A percentile compares a stretch with the other conserved stretches of the same genome.
Conservation (phyloP, 371 early-diverging fungal species). For the Neoconidiobolus thromboides region DNA sequence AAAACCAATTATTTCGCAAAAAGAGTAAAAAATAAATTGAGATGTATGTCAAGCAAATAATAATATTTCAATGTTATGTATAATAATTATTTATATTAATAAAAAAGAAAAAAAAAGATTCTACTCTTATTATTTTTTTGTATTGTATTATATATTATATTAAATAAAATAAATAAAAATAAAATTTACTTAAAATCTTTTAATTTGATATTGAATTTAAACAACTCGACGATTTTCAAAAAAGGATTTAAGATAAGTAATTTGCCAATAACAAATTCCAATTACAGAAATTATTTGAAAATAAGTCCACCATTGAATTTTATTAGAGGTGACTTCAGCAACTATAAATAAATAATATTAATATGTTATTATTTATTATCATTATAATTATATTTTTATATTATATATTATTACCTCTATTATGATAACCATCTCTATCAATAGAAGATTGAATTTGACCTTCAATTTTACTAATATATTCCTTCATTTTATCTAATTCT, state of each 20-base stretch:
- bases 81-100: too few relatives aligned
- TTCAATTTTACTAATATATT: background rate
- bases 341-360: background rate
- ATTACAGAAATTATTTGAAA: background rate
- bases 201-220: background rate
- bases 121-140: too few relatives aligned
- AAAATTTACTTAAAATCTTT: too few relatives aligned
- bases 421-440: background rate
- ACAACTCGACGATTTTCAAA: background rate
- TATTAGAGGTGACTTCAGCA: background rate
- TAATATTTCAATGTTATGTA: too few relatives aligned
- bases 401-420: background rate
- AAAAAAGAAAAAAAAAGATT: too few relatives aligned
- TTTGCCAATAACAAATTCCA: background rate
- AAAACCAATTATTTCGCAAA: background rate
- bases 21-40: too few relatives aligned
- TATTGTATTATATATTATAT: too few relatives aligned
- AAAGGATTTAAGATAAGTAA: slow-evolving; percentile 1
- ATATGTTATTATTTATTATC: too few relatives aligned
- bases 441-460: background rate
- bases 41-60: too few relatives aligned
- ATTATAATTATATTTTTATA: background rate
- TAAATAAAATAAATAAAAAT: too few relatives aligned
- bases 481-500: background rate
- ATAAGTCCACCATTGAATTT: background rate